Percentiles rank a stretch among this genome's conserved stretches.
Conservation (phyloP, 345 rosid species). For the Hypericum perforatum region DNA sequence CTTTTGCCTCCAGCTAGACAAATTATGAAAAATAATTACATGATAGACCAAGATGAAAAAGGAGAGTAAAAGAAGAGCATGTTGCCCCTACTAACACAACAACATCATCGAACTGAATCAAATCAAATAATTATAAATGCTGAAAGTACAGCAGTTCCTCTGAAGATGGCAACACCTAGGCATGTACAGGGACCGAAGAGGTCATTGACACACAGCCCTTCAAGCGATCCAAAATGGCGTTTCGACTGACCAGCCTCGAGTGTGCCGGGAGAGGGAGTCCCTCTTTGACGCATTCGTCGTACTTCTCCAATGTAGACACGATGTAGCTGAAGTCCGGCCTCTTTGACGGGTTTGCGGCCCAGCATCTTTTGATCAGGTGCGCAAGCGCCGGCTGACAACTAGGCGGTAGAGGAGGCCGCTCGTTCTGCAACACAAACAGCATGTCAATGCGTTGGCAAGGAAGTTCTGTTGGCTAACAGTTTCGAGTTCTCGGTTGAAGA, state of each 20-base stretch:
- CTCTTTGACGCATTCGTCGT: constrained; percentile 76
- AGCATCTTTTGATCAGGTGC: constrained; percentile 81
- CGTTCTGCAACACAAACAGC: constrained; percentile 57
- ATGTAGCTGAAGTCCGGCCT: constrained; percentile 84
- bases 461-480: too few species aligned
- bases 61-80: too few species aligned
- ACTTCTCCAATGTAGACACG: constrained; percentile 69
- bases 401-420: constrained; percentile 82
- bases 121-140: not conserved
- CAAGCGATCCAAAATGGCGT: constrained; percentile 55
- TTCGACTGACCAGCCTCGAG: constrained; percentile 53
- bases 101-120: too few species aligned
- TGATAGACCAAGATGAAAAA: too few species aligned
- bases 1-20: too few species aligned
- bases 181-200: constrained; percentile 75
- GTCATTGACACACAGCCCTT: constrained; percentile 62
- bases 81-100: too few species aligned
- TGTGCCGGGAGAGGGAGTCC: constrained; percentile 81
- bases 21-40: too few species aligned
- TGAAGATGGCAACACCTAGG: constrained; percentile 26
- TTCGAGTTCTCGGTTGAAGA: too few species aligned
- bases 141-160: constrained; percentile 14
- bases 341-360: constrained; percentile 83
- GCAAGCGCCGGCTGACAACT: constrained; percentile 88
- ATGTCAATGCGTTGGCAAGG: too few species aligned